Base-by-base conservation (phyloP, 2,329 filamentous ascomycete species). In the Periconia digitata region DNA sequence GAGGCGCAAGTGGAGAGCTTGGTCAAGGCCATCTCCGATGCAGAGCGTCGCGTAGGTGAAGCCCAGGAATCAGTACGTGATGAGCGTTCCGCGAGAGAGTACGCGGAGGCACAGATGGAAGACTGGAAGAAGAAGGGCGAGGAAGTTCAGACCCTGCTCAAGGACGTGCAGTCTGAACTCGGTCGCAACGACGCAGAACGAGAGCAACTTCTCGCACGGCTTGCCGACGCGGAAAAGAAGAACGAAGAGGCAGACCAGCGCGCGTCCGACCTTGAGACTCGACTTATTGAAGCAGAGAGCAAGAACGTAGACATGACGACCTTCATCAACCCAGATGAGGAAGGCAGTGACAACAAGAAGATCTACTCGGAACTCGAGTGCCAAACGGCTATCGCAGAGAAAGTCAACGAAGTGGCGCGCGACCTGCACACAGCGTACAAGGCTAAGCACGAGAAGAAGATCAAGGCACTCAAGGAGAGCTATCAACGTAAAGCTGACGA, bases 381-480 rank as follows among this genome's bases (percentile, higher is more conserved):
- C 56, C 69, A 80, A 27, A 77, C 76, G 34, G 90, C 95, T 55
- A 87, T 96, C 42, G 92, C 96, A 18, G 90, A 96, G 72, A 90
- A 92, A 57, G 91, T 97, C 35, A 92, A 92, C 40, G 73, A 75
- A 16, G 72, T 79, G 10, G 75, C 73, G n/a, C 83, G 90, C 23
- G 94, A 99, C 67, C 80, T 99, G 35, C 94, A 99, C 69, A 81
- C 86, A 0, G 80, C 96, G 10, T 99, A 99, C 81, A 97, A 96
- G 76, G 85, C 87, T 67, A 99, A 99, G 75, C 94, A 99, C 70
- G 92, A 97, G 76, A 90, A 86, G 54, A 99, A 99, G 76, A 92
- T 97, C 38, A 83, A 89, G 1, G 92, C 92, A 3, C 79, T 99
- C 56, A 97, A 86, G 68, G 84, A 85, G 61, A 83, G 80, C 64